A percentile compares a stretch with the other conserved stretches of the same genome.
Conservation (phyloP, 148 eudicot species). For the Pharnaceum exiguum region DNA sequence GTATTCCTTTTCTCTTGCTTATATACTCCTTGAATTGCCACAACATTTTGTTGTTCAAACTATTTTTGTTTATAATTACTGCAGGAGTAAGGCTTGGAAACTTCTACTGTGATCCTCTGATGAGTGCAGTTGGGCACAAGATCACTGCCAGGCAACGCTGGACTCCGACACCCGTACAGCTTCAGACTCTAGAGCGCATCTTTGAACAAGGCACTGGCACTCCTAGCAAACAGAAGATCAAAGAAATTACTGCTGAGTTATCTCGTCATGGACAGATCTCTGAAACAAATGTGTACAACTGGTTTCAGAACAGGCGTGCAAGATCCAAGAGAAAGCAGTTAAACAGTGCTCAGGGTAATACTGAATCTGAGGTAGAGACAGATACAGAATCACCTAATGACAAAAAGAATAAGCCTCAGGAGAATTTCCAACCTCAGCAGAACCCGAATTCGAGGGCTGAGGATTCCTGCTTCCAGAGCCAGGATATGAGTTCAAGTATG, state of each 20-base stretch:
- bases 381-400: constrained; percentile 72
- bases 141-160: constrained; percentile 76
- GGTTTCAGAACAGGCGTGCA: constrained; percentile 96
- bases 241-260: constrained; percentile 71
- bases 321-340: constrained; percentile 85
- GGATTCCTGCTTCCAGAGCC: constrained; percentile 55
- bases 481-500: constrained; percentile 54
- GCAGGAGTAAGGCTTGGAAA: constrained; percentile 81
- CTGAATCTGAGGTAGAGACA: constrained; percentile 80
- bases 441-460: constrained; percentile 39
- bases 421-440: constrained; percentile 46
- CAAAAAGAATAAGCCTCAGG: constrained; percentile 72
- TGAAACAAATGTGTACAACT: constrained; percentile 89
- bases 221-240: constrained; percentile 91
- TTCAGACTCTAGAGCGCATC: constrained; percentile 80
- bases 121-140: constrained; percentile 66
- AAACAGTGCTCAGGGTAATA: constrained; percentile 46
- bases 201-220: constrained; percentile 86
- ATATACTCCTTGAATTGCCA: neutral
- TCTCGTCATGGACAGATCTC: constrained; percentile 87
- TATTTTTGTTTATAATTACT: neutral
- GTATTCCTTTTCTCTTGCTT: neutral
- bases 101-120: constrained; percentile 63
- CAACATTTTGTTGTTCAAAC: neutral
- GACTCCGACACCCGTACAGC: constrained; percentile 86